A percentile compares a stretch with the other conserved stretches of the same genome.
Evolutionary conservation across 768 basidiomycete genomes (phyloP).

Genomic region (Cystofilobasidium macerans): DNA sequence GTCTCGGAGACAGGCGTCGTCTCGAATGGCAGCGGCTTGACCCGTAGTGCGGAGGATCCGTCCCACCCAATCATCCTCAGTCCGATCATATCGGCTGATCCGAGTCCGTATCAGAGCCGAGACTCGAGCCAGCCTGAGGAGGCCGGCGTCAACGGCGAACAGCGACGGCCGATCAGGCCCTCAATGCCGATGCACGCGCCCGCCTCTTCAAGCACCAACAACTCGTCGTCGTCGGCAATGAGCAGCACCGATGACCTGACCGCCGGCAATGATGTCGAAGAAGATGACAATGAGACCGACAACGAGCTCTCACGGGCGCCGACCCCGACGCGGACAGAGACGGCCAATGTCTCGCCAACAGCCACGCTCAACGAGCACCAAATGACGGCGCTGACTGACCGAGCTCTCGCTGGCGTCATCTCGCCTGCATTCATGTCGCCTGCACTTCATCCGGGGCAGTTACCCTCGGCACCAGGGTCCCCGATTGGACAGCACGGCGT

Average conservation of each 20-base stretch:
- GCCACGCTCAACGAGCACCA: not conserved
- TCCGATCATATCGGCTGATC: constrained; percentile 17
- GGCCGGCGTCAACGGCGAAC: no score
- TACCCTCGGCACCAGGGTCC: not conserved
- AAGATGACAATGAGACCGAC: not conserved
- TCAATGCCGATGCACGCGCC: not conserved
- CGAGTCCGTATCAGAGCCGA: constrained; percentile 7
- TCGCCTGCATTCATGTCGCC: not conserved
- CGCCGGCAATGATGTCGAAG: no score
- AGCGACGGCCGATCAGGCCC: not conserved
- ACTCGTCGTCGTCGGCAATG: not conserved
- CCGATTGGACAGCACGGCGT: not conserved
- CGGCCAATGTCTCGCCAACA: not conserved
- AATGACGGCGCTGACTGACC: not conserved
- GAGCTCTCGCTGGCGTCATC: not conserved
- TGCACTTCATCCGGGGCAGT: no score
- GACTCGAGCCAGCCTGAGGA: constrained; percentile 14
- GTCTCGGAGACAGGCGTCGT: not conserved
- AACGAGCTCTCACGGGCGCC: not conserved
- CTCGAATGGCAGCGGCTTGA: not conserved
- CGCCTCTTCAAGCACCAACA: not conserved
- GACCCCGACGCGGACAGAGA: not conserved
- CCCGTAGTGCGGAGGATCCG: no score
- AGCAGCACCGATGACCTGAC: not conserved
- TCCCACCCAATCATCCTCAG: no score